Evolutionary conservation across 768 basidiomycete genomes (phyloP).

Genomic region (Kwoniella bestiolae): DNA sequence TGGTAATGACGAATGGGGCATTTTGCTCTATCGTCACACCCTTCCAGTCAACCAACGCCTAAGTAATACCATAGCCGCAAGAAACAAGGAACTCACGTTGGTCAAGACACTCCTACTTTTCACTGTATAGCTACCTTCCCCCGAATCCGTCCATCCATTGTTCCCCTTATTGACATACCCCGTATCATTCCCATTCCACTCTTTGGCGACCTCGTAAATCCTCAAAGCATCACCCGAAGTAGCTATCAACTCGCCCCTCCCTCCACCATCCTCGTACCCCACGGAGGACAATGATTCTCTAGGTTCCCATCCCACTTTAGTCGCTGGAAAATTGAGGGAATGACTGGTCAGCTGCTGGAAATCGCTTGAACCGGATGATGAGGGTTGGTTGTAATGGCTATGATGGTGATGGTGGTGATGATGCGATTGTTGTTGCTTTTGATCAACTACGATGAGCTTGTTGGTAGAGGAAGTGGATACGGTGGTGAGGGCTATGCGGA

Average conservation of each 20-base stretch:
- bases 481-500: constrained; percentile 83
- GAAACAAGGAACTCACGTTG: constrained; percentile 54
- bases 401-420: constrained; percentile 58
- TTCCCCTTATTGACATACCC: constrained; percentile 38
- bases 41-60: too few relatives aligned
- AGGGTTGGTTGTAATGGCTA: neutral
- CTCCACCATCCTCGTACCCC: constrained; percentile 24
- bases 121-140: constrained; percentile 28
- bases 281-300: constrained; percentile 64
- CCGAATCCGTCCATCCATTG: constrained; percentile 38
- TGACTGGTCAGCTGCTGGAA: constrained; percentile 81
- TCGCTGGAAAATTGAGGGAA: constrained; percentile 89
- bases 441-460: constrained; percentile 43
- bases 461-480: constrained; percentile 72
- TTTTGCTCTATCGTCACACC: constrained; percentile 88
- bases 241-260: constrained; percentile 77
- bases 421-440: constrained; percentile 66
- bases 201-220: constrained; percentile 84
- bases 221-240: constrained; percentile 92
- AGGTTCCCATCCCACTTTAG: constrained; percentile 92
- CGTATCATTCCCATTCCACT: constrained; percentile 62
- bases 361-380: constrained; percentile 42
- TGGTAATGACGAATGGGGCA: constrained; percentile 79
- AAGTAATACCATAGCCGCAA: too few relatives aligned
- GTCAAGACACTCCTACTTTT: constrained; percentile 49